Base-by-base conservation (phyloP, 345 rosid species). In the Eucalyptus cloeziana region DNA sequence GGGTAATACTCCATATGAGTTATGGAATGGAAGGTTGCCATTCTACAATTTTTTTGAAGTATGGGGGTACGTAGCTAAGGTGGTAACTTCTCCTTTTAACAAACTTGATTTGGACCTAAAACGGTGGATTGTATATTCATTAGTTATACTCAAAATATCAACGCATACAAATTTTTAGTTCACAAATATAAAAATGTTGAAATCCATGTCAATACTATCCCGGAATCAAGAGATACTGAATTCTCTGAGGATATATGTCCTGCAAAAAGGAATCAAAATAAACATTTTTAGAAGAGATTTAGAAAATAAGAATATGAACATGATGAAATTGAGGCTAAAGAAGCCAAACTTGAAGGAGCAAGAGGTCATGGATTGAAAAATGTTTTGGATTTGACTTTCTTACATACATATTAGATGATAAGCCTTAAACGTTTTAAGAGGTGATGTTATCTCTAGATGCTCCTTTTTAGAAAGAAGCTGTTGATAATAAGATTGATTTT, bases 101-200 rank as follows among this genome's bases (percentile, higher is more conserved):
- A 13, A 64, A 64, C 71, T 3, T 2, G 37, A 1, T 30, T 64
- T 13, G 3, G 19, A 64, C 71, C 37, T 4, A 30, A 30, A 64
- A 30, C 1, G 9, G 19, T 62, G 4, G 31, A 30, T 62, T 62
- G 17, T 30, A 30, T 64, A 30, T 64, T 64, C 1, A 25, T 64
- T 0, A 30, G 1, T 30, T 64, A 64, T 14, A 31, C 71, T 64
- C 19, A 30, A 64, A 64, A n/a, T 30, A 64, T 15, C 8, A 64
- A 15, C 0, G 0, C 1, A 64, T 30, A 30, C 0, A 30, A 0
- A 64, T 64, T 64, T 30, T 64, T 64, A 15, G 37, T 64, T 64
- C 71, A 30, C 71, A 30, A 64, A 64, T 64, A 9, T 64, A 30
- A 30, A 64, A n/a, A 64, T 64, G 37, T 30, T 19, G 9, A 64